phyloP scores from a whole-genome alignment of 2,329 filamentous ascomycete genomes.

The Dactylonectria macrodidyma region DNA sequence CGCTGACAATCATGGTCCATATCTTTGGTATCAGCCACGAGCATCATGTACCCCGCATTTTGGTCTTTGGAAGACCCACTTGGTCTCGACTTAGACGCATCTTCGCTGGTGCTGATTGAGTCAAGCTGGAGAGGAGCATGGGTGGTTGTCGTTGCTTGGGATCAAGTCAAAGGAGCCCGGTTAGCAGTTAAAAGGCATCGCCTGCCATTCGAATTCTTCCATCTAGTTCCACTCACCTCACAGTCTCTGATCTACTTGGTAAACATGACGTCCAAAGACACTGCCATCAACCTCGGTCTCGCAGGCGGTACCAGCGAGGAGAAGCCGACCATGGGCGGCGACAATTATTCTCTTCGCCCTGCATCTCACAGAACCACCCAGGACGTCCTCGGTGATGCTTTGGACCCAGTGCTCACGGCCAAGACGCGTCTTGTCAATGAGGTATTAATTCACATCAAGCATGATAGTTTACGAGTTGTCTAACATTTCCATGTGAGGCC shows the following conservation, averaged over 20 bases:
- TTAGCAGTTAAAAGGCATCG: not conserved
- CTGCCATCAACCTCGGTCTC: not conserved
- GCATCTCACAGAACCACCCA: not conserved
- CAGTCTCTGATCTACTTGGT: not conserved
- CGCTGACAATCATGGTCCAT: too few species aligned
- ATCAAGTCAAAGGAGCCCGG: too few species aligned
- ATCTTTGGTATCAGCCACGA: conserved; percentile 45
- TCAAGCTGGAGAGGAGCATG: too few species aligned
- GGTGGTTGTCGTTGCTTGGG: too few species aligned
- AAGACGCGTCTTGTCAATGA: conserved; percentile 39
- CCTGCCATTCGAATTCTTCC: not conserved
- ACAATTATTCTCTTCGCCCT: not conserved
- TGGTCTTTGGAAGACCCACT: not conserved
- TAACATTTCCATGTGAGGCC: conserved; percentile 40
- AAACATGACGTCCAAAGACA: not conserved
- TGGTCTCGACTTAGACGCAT: too few species aligned
- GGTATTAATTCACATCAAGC: conserved; percentile 5
- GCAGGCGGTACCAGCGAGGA: not conserved
- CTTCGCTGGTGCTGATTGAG: too few species aligned
- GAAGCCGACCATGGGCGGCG: not conserved
- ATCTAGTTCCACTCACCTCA: not conserved
- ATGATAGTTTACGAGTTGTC: not conserved
- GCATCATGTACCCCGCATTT: conserved; percentile 43
- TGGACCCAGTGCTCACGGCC: conserved; percentile 14
- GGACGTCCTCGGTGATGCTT: not conserved